Percentiles rank a stretch among this genome's conserved stretches.
phyloP scores from a whole-genome alignment of 2,329 filamentous ascomycete species.

The Aspergillus uvarum region DNA sequence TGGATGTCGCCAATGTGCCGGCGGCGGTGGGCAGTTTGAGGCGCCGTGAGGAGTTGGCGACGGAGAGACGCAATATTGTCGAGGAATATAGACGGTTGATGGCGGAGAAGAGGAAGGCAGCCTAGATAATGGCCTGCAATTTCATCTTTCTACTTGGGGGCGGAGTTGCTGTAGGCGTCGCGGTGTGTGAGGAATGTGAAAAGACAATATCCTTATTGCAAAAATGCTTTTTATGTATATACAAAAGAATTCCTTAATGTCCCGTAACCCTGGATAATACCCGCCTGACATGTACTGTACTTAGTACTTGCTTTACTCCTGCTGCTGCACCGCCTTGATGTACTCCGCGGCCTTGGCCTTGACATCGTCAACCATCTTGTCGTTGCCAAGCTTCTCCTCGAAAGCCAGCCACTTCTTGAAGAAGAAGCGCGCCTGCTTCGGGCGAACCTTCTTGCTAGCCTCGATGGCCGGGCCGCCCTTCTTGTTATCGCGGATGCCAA shows the following conservation, averaged over 20 bases:
- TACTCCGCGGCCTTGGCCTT: constrained; percentile 70
- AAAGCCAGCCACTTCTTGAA: constrained; percentile 91
- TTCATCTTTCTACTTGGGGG: background rate
- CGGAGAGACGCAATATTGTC: constrained; percentile 67
- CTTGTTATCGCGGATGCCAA: constrained; percentile 45
- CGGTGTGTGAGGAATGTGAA: background rate
- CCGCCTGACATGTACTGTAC: background rate
- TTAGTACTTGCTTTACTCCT: constrained; percentile 14
- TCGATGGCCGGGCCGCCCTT: constrained; percentile 34
- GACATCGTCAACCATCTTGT: constrained; percentile 69
- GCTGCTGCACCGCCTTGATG: constrained; percentile 52
- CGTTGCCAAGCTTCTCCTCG: constrained; percentile 71
- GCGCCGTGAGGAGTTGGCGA: constrained; percentile 70
- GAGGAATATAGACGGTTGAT: constrained; percentile 72
- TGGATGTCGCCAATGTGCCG: constrained; percentile 68
- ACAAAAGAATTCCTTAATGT: background rate
- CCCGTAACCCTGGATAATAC: constrained; percentile 4
- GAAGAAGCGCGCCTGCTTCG: constrained; percentile 78
- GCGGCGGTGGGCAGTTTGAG: constrained; percentile 68
- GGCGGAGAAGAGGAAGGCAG: constrained; percentile 49
- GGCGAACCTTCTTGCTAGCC: constrained; percentile 67
- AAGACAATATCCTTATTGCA: background rate
- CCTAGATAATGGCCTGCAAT: background rate
- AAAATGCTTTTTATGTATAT: constrained; percentile 11
- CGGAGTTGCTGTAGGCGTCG: too few relatives aligned